phyloP scores from a whole-genome alignment of 805 yeast genomes.

The Komagataella kurtzmanii region DNA sequence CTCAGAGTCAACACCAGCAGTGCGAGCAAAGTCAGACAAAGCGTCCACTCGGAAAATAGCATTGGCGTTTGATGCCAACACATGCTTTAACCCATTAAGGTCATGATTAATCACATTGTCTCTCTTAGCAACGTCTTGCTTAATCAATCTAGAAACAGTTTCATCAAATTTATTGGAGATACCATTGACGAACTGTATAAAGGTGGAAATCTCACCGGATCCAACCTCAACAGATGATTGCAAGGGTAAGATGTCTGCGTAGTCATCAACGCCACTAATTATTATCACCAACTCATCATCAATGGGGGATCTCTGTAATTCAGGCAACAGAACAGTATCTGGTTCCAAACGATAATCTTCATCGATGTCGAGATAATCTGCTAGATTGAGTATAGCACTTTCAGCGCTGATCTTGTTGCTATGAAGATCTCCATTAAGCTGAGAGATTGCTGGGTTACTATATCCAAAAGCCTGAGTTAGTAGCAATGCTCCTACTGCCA shows the following conservation, averaged over 20 bases:
- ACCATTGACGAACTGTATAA: conserved; percentile 2
- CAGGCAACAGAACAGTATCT: neutral
- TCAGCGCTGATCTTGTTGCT: neutral
- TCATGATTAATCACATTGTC: conserved; percentile 1
- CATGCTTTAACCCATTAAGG: neutral
- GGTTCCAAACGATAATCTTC: conserved; percentile 13
- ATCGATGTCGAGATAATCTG: conserved; percentile 20
- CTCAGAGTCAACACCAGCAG: neutral
- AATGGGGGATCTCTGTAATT: neutral
- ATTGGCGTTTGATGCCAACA: neutral
- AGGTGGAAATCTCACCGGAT: conserved; percentile 5
- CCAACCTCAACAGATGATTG: conserved; percentile 2
- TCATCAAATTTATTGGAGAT: neutral
- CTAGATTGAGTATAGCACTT: conserved; percentile 20
- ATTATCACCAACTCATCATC: neutral
- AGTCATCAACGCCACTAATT: neutral
- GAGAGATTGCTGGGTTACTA: neutral
- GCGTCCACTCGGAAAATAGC: neutral
- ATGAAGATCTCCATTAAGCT: neutral
- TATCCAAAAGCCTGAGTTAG: neutral
- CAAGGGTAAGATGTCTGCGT: neutral
- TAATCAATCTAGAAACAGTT: neutral
- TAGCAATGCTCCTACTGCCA: neutral
- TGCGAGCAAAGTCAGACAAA: neutral
- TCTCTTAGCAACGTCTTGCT: neutral